These are phyloP conservation scores for Cinchona pubescens DNA, from an alignment of 257 asterid genomes.

Conservation along the genomic window DNA sequence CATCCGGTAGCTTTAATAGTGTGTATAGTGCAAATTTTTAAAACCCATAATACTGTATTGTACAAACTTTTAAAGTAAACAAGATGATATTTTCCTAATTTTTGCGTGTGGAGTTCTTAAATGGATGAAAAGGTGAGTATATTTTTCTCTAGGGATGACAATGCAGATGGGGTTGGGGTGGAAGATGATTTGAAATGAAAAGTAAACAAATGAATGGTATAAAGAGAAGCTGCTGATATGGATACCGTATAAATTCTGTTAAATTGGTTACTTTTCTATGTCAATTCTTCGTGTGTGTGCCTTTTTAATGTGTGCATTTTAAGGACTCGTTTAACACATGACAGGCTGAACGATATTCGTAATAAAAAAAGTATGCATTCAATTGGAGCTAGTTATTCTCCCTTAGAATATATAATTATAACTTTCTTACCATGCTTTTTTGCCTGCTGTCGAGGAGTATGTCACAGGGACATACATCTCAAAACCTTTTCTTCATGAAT, in stretches of 20 bases:
- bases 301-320: too few species aligned
- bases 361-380: conserved; percentile 80
- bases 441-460: background rate
- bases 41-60: too few species aligned
- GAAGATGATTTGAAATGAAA: background rate
- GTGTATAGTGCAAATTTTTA: too few species aligned
- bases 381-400: conserved; percentile 66
- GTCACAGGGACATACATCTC: background rate
- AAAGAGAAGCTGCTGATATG: background rate
- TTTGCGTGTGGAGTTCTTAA: too few species aligned
- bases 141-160: background rate
- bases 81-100: too few species aligned
- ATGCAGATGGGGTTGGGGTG: too few species aligned
- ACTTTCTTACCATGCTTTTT: conserved; percentile 4
- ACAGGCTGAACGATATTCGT: conserved; percentile 88
- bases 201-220: background rate
- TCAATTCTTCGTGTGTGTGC: background rate
- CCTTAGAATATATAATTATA: background rate
- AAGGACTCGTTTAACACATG: conserved; percentile 69
- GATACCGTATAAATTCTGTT: background rate
- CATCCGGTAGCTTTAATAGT: too few species aligned
- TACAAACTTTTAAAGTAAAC: too few species aligned
- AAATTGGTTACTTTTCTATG: background rate
- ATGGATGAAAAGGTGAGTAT: too few species aligned
- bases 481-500: background rate